Evolutionary conservation across 2,329 filamentous ascomycete species (phyloP).

Genomic region (Teratosphaeria destructans): DNA sequence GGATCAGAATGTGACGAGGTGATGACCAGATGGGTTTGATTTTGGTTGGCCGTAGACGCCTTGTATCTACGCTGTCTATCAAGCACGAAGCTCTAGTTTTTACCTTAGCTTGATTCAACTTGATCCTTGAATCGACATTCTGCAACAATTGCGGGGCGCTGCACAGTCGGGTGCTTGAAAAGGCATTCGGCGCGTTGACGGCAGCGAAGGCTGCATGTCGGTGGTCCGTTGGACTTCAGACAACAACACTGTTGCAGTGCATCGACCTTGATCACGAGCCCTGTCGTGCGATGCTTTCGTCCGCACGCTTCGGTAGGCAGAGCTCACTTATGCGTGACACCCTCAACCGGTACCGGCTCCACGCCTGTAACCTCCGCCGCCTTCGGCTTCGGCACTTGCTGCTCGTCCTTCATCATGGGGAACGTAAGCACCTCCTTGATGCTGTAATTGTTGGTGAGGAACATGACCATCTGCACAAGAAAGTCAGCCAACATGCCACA

Average conservation of each 20-base stretch:
- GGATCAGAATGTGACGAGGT: too few species aligned
- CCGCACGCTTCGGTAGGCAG: neutral
- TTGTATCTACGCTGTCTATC: neutral
- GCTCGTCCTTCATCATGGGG: constrained; percentile 90
- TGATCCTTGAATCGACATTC: neutral
- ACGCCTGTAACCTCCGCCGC: constrained; percentile 55
- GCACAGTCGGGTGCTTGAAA: neutral
- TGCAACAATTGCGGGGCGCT: neutral
- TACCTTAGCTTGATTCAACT: neutral
- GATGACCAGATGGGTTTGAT: neutral
- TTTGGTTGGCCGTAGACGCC: neutral
- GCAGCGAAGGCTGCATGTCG: too few species aligned
- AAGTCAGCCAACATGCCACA: constrained; percentile 67
- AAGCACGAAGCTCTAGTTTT: neutral
- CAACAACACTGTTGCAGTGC: neutral
- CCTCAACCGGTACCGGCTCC: constrained; percentile 50
- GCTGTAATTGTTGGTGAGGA: constrained; percentile 87
- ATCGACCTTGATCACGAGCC: neutral
- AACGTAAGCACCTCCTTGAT: constrained; percentile 96
- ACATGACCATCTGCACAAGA: constrained; percentile 68
- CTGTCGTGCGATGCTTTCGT: neutral
- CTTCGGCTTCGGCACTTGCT: constrained; percentile 31
- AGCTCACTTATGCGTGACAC: constrained; percentile 8
- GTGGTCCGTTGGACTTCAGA: too few species aligned
- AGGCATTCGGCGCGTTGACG: too few species aligned